Conservation (phyloP, 306 rosid genomes). For the Lablab purpureus region DNA sequence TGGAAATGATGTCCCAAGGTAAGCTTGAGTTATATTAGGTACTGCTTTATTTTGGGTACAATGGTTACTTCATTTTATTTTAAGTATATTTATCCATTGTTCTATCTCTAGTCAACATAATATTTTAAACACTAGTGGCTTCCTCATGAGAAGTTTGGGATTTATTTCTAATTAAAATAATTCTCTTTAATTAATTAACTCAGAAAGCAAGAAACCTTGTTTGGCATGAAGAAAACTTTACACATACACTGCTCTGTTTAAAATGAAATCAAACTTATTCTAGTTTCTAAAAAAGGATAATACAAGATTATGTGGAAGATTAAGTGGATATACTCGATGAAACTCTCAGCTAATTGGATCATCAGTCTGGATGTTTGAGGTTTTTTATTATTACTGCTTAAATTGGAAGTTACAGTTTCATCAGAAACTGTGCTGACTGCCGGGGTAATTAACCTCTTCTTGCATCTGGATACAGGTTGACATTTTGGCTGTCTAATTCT, state of each 20-base stretch:
- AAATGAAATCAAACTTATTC: slow-evolving; percentile 33
- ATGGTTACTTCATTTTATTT: slow-evolving; percentile 33
- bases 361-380: slow-evolving; percentile 32
- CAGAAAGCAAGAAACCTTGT: slow-evolving; percentile 6
- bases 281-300: not conserved
- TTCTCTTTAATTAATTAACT: not conserved
- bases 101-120: slow-evolving; percentile 20
- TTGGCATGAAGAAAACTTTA: not conserved
- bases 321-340: not conserved
- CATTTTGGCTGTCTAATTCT: slow-evolving; percentile 91
- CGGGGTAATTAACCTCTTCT: slow-evolving; percentile 39
- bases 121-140: slow-evolving; percentile 36
- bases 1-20: slow-evolving; percentile 99
- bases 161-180: not conserved
- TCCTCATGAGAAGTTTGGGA: slow-evolving; percentile 22
- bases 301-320: slow-evolving; percentile 22
- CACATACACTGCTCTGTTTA: slow-evolving; percentile 4
- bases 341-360: slow-evolving; percentile 17
- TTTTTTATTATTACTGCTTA: slow-evolving; percentile 44
- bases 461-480: slow-evolving; percentile 66
- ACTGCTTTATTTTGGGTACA: slow-evolving; percentile 26
- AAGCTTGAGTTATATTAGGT: slow-evolving; percentile 28
- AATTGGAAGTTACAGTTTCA: slow-evolving; percentile 31
- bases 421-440: slow-evolving; percentile 21
- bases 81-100: not conserved